A percentile compares a stretch with the other conserved stretches of the same genome.
These are phyloP conservation scores for Penicillium roqueforti DNA, from an alignment of 495 filamentous ascomycete genomes.

Conservation along the genomic window DNA sequence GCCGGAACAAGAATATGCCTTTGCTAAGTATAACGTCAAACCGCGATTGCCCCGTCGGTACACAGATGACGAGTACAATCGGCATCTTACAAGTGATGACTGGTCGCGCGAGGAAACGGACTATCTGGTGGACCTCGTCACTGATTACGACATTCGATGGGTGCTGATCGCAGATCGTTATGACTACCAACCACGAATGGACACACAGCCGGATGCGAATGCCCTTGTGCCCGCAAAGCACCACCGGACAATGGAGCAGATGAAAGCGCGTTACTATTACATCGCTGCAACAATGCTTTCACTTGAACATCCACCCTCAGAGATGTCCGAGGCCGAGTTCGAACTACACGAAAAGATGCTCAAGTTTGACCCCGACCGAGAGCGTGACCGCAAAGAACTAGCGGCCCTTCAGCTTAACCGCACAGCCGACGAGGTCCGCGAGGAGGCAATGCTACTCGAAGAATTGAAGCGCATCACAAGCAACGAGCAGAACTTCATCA, in stretches of 20 bases:
- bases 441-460: constrained; percentile 81
- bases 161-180: constrained; percentile 91
- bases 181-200: constrained; percentile 58
- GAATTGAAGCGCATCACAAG: constrained; percentile 87
- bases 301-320: constrained; percentile 71
- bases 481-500: constrained; percentile 73
- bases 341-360: constrained; percentile 74
- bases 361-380: constrained; percentile 75
- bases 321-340: constrained; percentile 82
- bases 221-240: constrained; percentile 41
- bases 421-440: constrained; percentile 79
- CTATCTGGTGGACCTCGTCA: constrained; percentile 70
- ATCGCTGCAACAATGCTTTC: constrained; percentile 82
- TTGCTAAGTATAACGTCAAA: constrained; percentile 79
- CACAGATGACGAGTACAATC: constrained; percentile 78
- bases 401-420: constrained; percentile 73
- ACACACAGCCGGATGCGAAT: constrained; percentile 35
- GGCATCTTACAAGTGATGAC: constrained; percentile 63
- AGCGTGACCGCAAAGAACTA: constrained; percentile 75
- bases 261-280: constrained; percentile 87
- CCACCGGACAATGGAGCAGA: constrained; percentile 72
- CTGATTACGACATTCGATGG: constrained; percentile 82
- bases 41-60: constrained; percentile 67
- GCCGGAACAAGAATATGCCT: constrained; percentile 43
- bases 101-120: constrained; percentile 94